Evolutionary conservation across 108 stramenopile species (phyloP).

Genomic region (Cyclotella baltica): DNA sequence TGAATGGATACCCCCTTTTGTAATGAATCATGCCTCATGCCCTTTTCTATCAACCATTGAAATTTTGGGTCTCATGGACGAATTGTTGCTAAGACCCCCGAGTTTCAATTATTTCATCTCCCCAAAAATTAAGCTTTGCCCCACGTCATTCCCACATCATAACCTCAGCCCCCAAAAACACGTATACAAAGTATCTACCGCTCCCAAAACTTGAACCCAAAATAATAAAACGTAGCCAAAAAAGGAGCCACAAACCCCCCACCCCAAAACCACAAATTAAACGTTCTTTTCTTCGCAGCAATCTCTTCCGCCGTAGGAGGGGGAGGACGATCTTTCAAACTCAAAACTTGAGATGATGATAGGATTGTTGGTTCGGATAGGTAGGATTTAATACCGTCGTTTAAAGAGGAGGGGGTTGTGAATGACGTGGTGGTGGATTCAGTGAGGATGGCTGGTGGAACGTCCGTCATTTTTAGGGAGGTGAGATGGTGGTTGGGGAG

Average conservation of each 20-base stretch:
- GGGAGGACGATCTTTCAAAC: constrained; percentile 77
- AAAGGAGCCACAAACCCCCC: constrained; percentile 91
- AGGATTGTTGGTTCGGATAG: constrained; percentile 26
- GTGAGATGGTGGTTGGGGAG: neutral
- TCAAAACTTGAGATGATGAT: constrained; percentile 50
- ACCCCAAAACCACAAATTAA: constrained; percentile 87
- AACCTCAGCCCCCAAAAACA: neutral
- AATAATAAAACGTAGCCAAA: constrained; percentile 85
- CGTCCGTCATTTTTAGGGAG: neutral
- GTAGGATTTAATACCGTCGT: constrained; percentile 20
- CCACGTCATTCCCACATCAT: neutral
- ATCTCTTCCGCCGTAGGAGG: constrained; percentile 85
- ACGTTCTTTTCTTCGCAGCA: constrained; percentile 83
- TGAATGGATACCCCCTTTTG: too few relatives aligned
- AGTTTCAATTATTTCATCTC: too few relatives aligned
- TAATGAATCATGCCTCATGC: too few relatives aligned
- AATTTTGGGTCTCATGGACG: too few relatives aligned
- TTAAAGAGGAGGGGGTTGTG: constrained; percentile 15
- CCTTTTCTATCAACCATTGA: too few relatives aligned
- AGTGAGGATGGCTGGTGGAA: neutral
- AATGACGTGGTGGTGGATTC: constrained; percentile 7
- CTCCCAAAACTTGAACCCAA: constrained; percentile 89
- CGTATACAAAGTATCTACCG: constrained; percentile 45
- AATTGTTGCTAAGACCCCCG: too few relatives aligned
- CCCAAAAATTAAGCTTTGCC: neutral